A percentile compares a stretch with the other conserved stretches of the same genome.
Conservation (phyloP, 805 yeast species). For the Wickerhamiella shivajii region DNA sequence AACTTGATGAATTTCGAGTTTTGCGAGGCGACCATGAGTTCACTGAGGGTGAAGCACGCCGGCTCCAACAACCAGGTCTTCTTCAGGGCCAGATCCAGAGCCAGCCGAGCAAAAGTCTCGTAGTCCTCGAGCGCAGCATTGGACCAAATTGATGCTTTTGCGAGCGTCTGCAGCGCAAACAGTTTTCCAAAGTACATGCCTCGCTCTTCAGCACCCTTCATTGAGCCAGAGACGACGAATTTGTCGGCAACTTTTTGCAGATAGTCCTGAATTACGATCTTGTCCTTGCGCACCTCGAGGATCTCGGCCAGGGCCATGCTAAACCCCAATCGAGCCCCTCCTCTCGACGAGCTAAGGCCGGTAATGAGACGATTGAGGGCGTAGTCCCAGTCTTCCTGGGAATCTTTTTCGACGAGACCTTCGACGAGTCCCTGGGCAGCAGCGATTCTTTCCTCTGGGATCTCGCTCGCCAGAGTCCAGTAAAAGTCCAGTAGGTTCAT, state of each 20-base stretch:
- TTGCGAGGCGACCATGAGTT: conserved; percentile 15
- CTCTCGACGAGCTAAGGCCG: conserved; percentile 72
- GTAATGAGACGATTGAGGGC: conserved; percentile 64
- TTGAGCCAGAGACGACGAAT: conserved; percentile 29
- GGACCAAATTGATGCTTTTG: conserved; percentile 35
- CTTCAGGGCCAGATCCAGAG: conserved; percentile 42
- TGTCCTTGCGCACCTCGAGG: conserved; percentile 18
- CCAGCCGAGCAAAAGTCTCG: conserved; percentile 29
- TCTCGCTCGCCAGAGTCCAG: conserved; percentile 62
- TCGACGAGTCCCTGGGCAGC: conserved; percentile 55
- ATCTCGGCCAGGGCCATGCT: conserved; percentile 72
- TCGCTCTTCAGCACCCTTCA: conserved; percentile 72
- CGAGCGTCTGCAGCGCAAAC: conserved; percentile 67
- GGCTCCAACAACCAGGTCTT: conserved; percentile 86
- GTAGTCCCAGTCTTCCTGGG: conserved; percentile 57
- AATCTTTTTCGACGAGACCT: conserved; percentile 33
- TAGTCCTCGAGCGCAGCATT: conserved; percentile 24
- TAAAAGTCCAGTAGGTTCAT: conserved; percentile 41
- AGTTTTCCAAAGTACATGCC: conserved; percentile 67
- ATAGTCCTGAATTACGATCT: conserved; percentile 29
- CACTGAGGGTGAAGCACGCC: conserved; percentile 53
- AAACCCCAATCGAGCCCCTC: conserved; percentile 74
- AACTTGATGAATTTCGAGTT: conserved; percentile 11
- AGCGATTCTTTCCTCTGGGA: conserved; percentile 52
- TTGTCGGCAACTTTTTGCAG: conserved; percentile 26